These are phyloP conservation scores for Aurinia saxatilis DNA, from an alignment of 345 rosid genomes.

Conservation along the genomic window DNA sequence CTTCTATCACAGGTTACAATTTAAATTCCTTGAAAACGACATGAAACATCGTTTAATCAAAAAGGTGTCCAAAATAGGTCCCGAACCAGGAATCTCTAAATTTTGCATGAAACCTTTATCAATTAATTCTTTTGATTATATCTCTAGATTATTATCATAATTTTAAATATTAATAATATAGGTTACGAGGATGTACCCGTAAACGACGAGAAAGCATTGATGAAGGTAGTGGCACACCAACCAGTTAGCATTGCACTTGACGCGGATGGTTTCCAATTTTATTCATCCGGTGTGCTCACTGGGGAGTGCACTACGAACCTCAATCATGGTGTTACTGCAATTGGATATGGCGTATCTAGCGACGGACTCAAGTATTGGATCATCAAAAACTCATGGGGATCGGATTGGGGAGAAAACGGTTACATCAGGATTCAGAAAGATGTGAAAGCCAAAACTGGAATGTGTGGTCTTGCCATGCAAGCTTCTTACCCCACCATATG, in stretches of 20 bases:
- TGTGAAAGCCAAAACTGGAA: constrained; percentile 25
- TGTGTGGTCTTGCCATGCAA: constrained; percentile 57
- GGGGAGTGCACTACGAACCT: constrained; percentile 34
- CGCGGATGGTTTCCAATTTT: constrained; percentile 39
- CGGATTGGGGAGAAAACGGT: constrained; percentile 55
- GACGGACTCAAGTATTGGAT: constrained; percentile 46
- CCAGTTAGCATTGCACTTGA: constrained; percentile 54
- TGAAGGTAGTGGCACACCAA: constrained; percentile 50
- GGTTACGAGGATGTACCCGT: constrained; percentile 47
- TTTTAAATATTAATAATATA: neutral
- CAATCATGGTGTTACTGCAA: constrained; percentile 43
- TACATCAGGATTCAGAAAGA: constrained; percentile 47
- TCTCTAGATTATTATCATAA: neutral
- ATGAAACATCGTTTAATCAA: too few relatives aligned
- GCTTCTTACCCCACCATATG: constrained; percentile 44
- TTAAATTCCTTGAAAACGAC: neutral
- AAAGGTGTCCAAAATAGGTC: too few relatives aligned
- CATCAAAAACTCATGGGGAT: constrained; percentile 63
- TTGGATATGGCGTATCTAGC: constrained; percentile 39
- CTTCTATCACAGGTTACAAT: constrained; percentile 30
- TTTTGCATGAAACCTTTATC: too few relatives aligned
- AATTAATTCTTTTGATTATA: too few relatives aligned
- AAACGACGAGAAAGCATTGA: constrained; percentile 41
- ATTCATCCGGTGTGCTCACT: constrained; percentile 40
- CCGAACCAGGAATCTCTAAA: too few relatives aligned